A percentile compares a stretch with the other conserved stretches of the same genome.
These are phyloP conservation scores for Cordyceps militaris DNA, from an alignment of 2,329 filamentous ascomycete genomes.

Conservation along the genomic window DNA sequence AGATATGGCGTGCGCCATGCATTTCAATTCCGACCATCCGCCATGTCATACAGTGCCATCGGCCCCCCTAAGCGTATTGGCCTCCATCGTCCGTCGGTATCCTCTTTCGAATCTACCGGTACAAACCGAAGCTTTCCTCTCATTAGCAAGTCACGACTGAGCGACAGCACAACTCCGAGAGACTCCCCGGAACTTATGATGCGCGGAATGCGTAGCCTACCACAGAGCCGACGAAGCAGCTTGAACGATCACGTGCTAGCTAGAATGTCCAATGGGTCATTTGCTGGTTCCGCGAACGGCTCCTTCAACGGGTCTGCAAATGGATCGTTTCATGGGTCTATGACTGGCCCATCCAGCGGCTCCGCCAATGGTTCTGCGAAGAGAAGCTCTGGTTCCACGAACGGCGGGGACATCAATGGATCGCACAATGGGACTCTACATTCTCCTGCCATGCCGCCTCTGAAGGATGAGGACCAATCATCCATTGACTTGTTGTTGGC, in stretches of 20 bases:
- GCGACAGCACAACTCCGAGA: conserved; percentile 40
- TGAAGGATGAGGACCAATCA: conserved; percentile 50
- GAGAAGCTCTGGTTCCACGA: not conserved
- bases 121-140: conserved; percentile 58
- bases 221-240: conserved; percentile 3
- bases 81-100: conserved; percentile 48
- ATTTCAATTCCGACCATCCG: conserved; percentile 1
- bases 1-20: conserved; percentile 15
- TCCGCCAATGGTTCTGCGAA: not conserved
- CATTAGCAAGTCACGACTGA: conserved; percentile 43
- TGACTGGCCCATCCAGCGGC: not conserved
- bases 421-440: conserved; percentile 23
- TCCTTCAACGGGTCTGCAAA: conserved; percentile 2
- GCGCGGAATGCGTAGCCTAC: not conserved
- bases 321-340: not conserved
- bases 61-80: conserved; percentile 14
- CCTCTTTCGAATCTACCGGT: conserved; percentile 50
- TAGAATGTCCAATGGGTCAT: not conserved
- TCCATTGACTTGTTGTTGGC: conserved; percentile 54
- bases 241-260: conserved; percentile 5
- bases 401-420: conserved; percentile 19
- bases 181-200: conserved; percentile 44
- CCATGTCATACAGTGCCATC: not conserved
- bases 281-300: not conserved
- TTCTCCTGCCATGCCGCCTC: conserved; percentile 38